Conservation (phyloP, 2,329 filamentous ascomycete species). For the Colletotrichum sojae region DNA sequence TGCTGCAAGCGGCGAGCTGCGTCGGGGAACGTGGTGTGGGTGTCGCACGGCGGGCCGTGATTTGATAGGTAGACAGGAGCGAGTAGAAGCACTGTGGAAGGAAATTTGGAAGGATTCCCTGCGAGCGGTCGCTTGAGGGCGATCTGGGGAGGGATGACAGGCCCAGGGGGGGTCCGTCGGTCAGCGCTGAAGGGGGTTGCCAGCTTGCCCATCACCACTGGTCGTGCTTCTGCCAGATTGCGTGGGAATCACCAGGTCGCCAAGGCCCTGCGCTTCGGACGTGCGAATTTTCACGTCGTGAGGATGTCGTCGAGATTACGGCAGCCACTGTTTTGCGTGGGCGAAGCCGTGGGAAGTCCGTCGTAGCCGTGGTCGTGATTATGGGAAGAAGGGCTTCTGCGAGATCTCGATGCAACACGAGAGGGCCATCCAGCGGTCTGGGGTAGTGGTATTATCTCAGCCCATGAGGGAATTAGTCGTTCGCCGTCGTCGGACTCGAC, state of each 20-base stretch:
- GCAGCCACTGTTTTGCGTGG: slow-evolving; percentile 1
- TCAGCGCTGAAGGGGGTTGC: slow-evolving; percentile 4
- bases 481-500: slow-evolving; percentile 2
- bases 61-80: slow-evolving; percentile 30
- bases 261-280: background rate
- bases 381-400: background rate
- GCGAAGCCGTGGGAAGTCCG: background rate
- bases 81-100: slow-evolving; percentile 32
- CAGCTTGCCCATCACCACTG: background rate
- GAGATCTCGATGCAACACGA: background rate
- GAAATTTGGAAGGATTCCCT: slow-evolving; percentile 29
- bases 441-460: slow-evolving; percentile 13
- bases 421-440: background rate
- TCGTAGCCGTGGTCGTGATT: background rate
- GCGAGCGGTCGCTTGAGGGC: slow-evolving; percentile 8
- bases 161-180: slow-evolving; percentile 11
- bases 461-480: too few relatives aligned
- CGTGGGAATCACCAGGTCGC: slow-evolving; percentile 12
- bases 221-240: slow-evolving; percentile 4
- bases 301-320: background rate
- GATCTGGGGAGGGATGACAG: slow-evolving; percentile 35
- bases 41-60: background rate
- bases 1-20: slow-evolving; percentile 24
- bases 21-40: slow-evolving; percentile 7
- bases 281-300: too few relatives aligned